These are phyloP conservation scores for Beta vulgaris DNA, from an alignment of 148 eudicot species.

Conservation along the genomic window DNA sequence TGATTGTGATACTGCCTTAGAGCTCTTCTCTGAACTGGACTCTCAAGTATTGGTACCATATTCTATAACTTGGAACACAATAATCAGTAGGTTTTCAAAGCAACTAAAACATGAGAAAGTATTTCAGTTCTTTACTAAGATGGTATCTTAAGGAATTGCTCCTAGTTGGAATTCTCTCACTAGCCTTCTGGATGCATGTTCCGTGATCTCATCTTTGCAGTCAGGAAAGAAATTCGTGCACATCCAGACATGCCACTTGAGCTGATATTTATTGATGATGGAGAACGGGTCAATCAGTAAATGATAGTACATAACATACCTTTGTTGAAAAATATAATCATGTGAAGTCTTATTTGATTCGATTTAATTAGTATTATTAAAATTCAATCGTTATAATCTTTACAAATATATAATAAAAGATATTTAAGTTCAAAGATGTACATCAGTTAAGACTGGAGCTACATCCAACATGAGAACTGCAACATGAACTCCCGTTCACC, in stretches of 20 bases:
- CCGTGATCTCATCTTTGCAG: constrained; percentile 38
- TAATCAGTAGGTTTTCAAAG: constrained; percentile 67
- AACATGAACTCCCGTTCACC: too few species aligned
- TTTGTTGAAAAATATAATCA: too few species aligned
- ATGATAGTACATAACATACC: too few species aligned
- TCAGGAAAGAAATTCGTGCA: constrained; percentile 69
- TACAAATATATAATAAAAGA: too few species aligned
- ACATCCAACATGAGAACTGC: too few species aligned
- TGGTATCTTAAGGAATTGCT: constrained; percentile 41
- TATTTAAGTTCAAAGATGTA: too few species aligned
- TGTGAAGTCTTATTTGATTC: too few species aligned
- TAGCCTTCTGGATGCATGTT: constrained; percentile 62
- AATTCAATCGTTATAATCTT: too few species aligned
- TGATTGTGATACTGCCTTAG: constrained; percentile 48
- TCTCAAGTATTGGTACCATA: constrained; percentile 56
- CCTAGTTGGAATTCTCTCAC: constrained; percentile 59
- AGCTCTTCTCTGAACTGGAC: constrained; percentile 49
- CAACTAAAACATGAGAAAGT: constrained; percentile 56
- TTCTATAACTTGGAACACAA: constrained; percentile 79
- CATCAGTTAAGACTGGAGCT: too few species aligned
- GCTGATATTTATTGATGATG: constrained; percentile 41
- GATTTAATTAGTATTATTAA: too few species aligned
- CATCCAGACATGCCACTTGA: constrained; percentile 46
- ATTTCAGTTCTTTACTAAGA: constrained; percentile 53
- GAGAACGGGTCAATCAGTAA: too few species aligned